phyloP scores from a whole-genome alignment of 2,329 filamentous ascomycete genomes.

The Thelonectria olida region DNA sequence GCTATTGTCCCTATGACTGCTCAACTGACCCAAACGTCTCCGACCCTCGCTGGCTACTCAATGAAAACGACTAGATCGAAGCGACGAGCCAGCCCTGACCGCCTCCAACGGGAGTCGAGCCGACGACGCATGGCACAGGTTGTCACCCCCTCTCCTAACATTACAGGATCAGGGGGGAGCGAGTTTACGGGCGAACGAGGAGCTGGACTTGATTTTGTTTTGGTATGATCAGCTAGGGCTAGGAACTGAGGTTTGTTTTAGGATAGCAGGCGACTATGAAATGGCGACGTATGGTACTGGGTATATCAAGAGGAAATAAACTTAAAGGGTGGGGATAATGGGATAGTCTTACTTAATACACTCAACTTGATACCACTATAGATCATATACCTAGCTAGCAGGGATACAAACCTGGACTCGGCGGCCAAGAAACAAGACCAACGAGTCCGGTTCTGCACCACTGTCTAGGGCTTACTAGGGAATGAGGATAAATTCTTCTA shows the following conservation, averaged over 20 bases:
- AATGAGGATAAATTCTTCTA: too few species aligned
- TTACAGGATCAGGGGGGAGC: conserved; percentile 4
- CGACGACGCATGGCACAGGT: conserved; percentile 48
- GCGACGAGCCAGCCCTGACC: conserved; percentile 58
- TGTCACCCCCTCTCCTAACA: neutral
- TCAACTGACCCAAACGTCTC: conserved; percentile 49
- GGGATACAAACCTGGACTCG: too few species aligned
- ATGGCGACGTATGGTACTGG: conserved; percentile 15
- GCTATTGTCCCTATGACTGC: conserved; percentile 42
- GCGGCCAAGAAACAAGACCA: too few species aligned
- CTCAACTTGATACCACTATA: too few species aligned
- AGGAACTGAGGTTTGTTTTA: conserved; percentile 13
- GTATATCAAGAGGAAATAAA: conserved; percentile 17
- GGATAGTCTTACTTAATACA: too few species aligned
- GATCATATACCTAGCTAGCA: too few species aligned
- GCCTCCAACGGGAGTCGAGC: conserved; percentile 54
- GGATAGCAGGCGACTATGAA: conserved; percentile 20
- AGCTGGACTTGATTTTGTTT: conserved; percentile 25
- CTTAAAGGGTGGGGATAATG: conserved; percentile 10
- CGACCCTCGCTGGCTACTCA: conserved; percentile 47
- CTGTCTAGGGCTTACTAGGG: too few species aligned
- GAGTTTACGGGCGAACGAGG: conserved; percentile 22
- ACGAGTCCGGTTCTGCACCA: too few species aligned
- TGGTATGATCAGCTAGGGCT: conserved; percentile 17
- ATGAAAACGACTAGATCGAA: conserved; percentile 57